Base-by-base conservation (phyloP, 2,329 filamentous ascomycete species). In the Aureobasidium sp. region DNA sequence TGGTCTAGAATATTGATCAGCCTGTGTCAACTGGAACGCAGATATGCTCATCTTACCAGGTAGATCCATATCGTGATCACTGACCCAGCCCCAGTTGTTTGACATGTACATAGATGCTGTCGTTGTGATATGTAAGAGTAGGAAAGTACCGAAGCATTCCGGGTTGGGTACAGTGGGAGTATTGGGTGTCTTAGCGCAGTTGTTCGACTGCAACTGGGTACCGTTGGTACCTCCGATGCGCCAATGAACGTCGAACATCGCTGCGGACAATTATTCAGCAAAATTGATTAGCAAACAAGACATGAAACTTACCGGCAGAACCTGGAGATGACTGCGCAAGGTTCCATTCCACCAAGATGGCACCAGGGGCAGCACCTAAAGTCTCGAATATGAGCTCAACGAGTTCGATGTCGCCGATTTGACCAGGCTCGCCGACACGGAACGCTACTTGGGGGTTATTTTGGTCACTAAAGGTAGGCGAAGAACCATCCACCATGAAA, bases 31-130 rank as follows among this genome's bases (percentile, higher is more conserved):
- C 1, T 10, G 6, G 2, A 29, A 10, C 3, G 1, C 3, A 1
- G 8, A 29, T 15, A 1, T 8, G 29, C 6, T n/a, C 5, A n/a
- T 48, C 56, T 32, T 50, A 59, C 56, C 13, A 85, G 81, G 72
- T 12, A 85, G 81, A 73, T 96, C 92, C 27, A 96, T 87, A 72
- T 95, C 90, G 77, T 97, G 93, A 73, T 97, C 92, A 0, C 92
- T 85, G 34, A 91, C 87, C 92, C 92, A 97, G 73, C 89, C 86
- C 92, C 92, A 97, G 55, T 83, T 87, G 77, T 97, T 96, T 76
- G 96, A 91, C 62, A 96, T 79, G 75, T 96, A 95, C 44, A 87
- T 81, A 2, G 85, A 86, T 0, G 77, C 81, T 13, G 78, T 75
- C 48, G 76, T 72, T 4, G 84, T 85, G 52, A 85, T 64, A 53